A percentile compares a stretch with the other conserved stretches of the same genome.
Evolutionary conservation across 345 rosid genomes (phyloP).

Genomic region (Lepidium africanum): DNA sequence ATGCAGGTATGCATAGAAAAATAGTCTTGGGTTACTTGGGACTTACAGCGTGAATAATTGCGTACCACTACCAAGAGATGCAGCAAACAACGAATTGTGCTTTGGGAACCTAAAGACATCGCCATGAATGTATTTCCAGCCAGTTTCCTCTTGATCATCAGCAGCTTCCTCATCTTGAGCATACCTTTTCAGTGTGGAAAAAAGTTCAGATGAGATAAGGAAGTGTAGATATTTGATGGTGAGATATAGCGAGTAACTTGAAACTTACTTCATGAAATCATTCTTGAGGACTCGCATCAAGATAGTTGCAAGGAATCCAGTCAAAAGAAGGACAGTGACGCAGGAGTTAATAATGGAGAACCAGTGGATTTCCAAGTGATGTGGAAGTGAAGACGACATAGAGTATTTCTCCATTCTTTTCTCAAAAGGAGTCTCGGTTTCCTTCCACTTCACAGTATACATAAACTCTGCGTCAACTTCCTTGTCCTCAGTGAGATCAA

Average conservation of each 20-base stretch:
- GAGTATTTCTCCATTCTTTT: conserved; percentile 92
- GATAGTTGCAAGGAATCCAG: conserved; percentile 91
- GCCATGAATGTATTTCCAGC: conserved; percentile 89
- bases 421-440: conserved; percentile 69
- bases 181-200: conserved; percentile 35
- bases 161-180: conserved; percentile 84
- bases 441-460: conserved; percentile 92
- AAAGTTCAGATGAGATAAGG: background rate
- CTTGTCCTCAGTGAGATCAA: conserved; percentile 79
- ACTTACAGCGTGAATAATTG: conserved; percentile 79
- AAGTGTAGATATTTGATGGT: background rate
- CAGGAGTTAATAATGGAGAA: conserved; percentile 91
- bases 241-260: background rate
- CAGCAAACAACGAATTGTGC: conserved; percentile 67
- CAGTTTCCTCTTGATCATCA: conserved; percentile 85
- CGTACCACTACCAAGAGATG: conserved; percentile 72
- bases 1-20: background rate
- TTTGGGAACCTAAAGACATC: conserved; percentile 82
- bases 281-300: conserved; percentile 91
- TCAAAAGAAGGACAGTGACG: conserved; percentile 83
- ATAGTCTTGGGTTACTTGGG: background rate
- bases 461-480: conserved; percentile 68
- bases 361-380: conserved; percentile 93
- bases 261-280: conserved; percentile 81
- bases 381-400: conserved; percentile 77